Evolutionary conservation across 257 asterid species (phyloP), one percentile per base, ranked within the genome.

Genomic region (Cinchona pubescens): DNA sequence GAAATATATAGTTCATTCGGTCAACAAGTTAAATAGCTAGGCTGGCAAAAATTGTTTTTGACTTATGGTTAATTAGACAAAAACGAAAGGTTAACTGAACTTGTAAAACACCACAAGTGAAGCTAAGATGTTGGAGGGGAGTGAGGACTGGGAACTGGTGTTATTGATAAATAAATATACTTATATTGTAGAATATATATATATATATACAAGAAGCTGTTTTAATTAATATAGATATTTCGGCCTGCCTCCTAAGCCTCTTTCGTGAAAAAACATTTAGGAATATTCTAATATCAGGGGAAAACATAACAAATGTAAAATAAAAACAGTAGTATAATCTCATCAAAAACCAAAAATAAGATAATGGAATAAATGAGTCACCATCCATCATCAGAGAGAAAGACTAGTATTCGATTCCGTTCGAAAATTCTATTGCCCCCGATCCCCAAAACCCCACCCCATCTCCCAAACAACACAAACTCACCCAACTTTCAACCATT

Each of bases 401-500:
- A 34, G 27, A 58, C 38, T 21, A 14, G 58, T 32, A 70, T 38
- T 67, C 81, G 68, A 67, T 67, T 38, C 76, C 74, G 72, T 81
- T 82, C 76, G 85, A 67, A 80, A 76, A 86, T 82, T 85, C 86
- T 81, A 62, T 80, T 64, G 83, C 40, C 40, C 40, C 5, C 40
- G 38, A 35, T 72, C 14, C 45, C 74, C 34, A 0, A 4, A 13
- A 12, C 45, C 68, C 45, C 21, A 5, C 40, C 23, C 30, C 65
- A 19, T 4, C 5, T 15, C 2, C 30, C 8, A 38, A 43, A 3
- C 7, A 43, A 43, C 19, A 9, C 10, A 53, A 0, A 21, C 6
- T 15, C 42, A 32, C 4, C 32, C 80, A 83, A 80, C 56, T 83
- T 81, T 86, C 88, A 85, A 85, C 88, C 86, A 83, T 82, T 86